These are phyloP conservation scores for Phaeotremella skinneri DNA, from an alignment of 768 basidiomycete species.

Conservation along the genomic window DNA sequence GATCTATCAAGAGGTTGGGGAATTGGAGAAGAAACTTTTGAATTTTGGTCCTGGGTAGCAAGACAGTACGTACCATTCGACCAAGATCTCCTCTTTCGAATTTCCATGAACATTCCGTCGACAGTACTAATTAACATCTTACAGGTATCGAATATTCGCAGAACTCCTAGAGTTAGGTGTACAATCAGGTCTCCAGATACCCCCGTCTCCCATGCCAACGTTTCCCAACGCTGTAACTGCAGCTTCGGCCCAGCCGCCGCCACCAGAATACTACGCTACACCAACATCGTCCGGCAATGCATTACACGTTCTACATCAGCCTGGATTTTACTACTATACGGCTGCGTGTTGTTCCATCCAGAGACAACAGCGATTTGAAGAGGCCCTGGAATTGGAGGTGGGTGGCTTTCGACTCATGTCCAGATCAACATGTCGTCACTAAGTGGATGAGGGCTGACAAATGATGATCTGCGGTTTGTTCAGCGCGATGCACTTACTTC, in stretches of 20 bases:
- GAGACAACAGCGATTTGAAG: constrained; percentile 66
- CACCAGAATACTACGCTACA: constrained; percentile 61
- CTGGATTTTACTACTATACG: constrained; percentile 88
- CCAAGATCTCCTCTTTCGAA: background rate
- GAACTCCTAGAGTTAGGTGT: constrained; percentile 85
- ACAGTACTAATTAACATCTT: background rate
- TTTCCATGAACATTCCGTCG: background rate
- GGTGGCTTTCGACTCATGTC: constrained; percentile 22
- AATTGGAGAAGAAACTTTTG: constrained; percentile 93
- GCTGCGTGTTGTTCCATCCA: constrained; percentile 82
- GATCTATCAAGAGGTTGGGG: constrained; percentile 87
- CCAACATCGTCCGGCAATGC: constrained; percentile 73
- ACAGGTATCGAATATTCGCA: constrained; percentile 80
- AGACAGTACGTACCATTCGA: constrained; percentile 66
- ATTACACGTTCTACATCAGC: constrained; percentile 77
- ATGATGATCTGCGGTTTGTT: constrained; percentile 5
- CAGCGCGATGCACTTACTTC: constrained; percentile 28
- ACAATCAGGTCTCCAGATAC: constrained; percentile 49
- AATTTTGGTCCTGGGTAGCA: constrained; percentile 96
- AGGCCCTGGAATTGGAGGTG: constrained; percentile 62
- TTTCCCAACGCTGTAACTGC: constrained; percentile 31
- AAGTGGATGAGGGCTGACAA: background rate
- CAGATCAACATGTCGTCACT: no score
- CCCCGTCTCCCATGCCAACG: constrained; percentile 37
- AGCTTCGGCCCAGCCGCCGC: constrained; percentile 42